These are phyloP conservation scores for Ceratobasidium sp. DNA, from an alignment of 1,284 basidiomycete genomes.

Conservation along the genomic window DNA sequence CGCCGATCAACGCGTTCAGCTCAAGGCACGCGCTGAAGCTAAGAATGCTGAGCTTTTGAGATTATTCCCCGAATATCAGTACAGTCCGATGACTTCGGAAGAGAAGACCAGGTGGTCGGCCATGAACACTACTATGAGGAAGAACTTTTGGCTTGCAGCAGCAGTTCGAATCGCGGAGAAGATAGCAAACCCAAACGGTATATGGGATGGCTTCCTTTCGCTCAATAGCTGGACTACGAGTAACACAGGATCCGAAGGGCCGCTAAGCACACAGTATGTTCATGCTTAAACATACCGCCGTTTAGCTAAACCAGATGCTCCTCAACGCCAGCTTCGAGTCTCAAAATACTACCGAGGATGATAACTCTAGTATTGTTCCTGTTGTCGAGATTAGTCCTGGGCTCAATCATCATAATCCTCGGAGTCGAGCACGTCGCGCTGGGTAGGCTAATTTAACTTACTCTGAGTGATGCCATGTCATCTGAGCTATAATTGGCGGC, in stretches of 20 bases:
- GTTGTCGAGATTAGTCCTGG: too few relatives aligned
- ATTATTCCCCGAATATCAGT: conserved; percentile 17
- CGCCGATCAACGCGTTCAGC: background rate
- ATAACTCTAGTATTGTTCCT: too few relatives aligned
- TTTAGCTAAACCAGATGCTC: too few relatives aligned
- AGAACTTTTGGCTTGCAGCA: conserved; percentile 27
- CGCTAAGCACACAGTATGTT: background rate
- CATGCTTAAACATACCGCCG: background rate
- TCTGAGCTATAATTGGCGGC: background rate
- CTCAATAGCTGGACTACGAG: background rate
- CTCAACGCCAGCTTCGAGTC: too few relatives aligned
- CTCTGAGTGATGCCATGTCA: too few relatives aligned
- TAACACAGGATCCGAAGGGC: background rate
- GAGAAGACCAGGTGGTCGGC: conserved; percentile 2
- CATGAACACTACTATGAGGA: background rate
- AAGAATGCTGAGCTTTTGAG: background rate
- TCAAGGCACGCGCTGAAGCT: conserved; percentile 11
- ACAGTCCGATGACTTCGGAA: background rate
- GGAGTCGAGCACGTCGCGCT: too few relatives aligned
- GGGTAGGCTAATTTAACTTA: too few relatives aligned
- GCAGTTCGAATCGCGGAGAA: conserved; percentile 17
- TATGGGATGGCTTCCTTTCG: conserved; percentile 16
- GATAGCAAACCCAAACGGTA: background rate
- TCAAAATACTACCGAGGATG: too few relatives aligned
- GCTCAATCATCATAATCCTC: too few relatives aligned